Evolutionary conservation across 306 rosid genomes (phyloP), one percentile per base, ranked within the genome.

Genomic region (Cyamopsis tetragonoloba): DNA sequence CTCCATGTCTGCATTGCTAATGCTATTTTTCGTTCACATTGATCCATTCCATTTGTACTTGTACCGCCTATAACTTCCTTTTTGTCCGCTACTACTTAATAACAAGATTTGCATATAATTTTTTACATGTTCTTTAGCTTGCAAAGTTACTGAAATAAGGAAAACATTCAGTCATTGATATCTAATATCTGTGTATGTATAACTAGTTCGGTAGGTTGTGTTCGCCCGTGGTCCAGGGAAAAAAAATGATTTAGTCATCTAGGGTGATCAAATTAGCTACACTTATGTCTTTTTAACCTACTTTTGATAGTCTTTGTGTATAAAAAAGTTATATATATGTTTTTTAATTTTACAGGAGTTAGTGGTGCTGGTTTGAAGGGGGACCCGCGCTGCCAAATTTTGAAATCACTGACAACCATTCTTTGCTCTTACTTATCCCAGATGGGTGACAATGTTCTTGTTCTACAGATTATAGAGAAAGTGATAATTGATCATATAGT

Each of bases 391-490:
- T 41, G 47, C 22, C 65, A 48, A 70, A 79, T 80, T 19, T 82
- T 71, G 55, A 89, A 68, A 84, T 70, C 74, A 10, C 46, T 88
- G 74, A 86, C 83, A 8, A 26, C 67, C 38, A 27, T 73, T 57
- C 48, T 86, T 38, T 86, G 85, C 74, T 78, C 86, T 38, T 80
- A 61, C 68, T 70, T 88, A 62, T 67, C 66, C 11, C 88, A 83
- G 85, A 84, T 93, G 70, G 97, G 97, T 48, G 88, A 90, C 70
- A 78, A 32, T 28, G 72, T 74, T 66, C 82, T 86, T 80, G 84
- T 86, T 76, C 71, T 83, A 41, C 75, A 58, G 68, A 67, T 85
- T 10, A 68, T 84, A 20, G 95, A 89, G 81, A 83, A 77, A 77
- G 70, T 83, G 28, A 53, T 83, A 66, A 38, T 86, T 43, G 84